Base-by-base conservation (phyloP, 768 basidiomycete genomes). In the Hygrophoropsis aurantiaca region DNA sequence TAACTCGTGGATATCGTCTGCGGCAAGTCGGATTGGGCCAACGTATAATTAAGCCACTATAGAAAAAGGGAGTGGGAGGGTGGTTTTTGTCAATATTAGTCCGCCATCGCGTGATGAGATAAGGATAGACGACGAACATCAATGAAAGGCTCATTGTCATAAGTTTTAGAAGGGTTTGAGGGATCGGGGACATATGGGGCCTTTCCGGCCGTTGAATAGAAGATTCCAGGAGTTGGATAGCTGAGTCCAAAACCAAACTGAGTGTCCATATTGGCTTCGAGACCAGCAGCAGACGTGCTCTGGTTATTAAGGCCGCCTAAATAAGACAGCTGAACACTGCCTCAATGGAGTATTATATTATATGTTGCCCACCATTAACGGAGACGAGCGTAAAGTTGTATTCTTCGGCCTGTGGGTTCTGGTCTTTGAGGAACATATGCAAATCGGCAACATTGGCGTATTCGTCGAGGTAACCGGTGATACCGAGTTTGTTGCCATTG, bases 1-100 rank as follows among this genome's bases (percentile, higher is more conserved):
- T 89, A 89, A 52, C 82, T 85, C 0, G 84, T 87, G 0, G 84
- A 84, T 33, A 90, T 85, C 5, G 79, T 70, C 51, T 79, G 74
- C 11, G 85, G 84, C 2, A 75, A 61, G 32, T 69, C 58, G 9
- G 65, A 42, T n/a, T 78, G 74, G 11, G 52, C 54, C 0, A 79
- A 64, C n/a, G 87, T 58, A 47, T 75, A 82, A 34, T 82, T 72
- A 13, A 89, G 65, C 86, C 86, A 88, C 71, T 84, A 54, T 19
- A 13, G 13, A 7, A 13, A 60, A 44, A 21, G 48, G 23, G 9
- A n/a, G n/a, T n/a, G n/a, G n/a, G n/a, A n/a, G n/a, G n/a, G n/a
- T 19, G 11, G 21, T 18, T 15, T 16, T 8, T 19, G 13, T n/a
- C 7, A 26, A 23, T 19, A 7, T 9, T n/a, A n/a, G n/a, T n/a